These are phyloP conservation scores for Fraxinus paxiana DNA, from an alignment of 305 asterid genomes.

Conservation along the genomic window DNA sequence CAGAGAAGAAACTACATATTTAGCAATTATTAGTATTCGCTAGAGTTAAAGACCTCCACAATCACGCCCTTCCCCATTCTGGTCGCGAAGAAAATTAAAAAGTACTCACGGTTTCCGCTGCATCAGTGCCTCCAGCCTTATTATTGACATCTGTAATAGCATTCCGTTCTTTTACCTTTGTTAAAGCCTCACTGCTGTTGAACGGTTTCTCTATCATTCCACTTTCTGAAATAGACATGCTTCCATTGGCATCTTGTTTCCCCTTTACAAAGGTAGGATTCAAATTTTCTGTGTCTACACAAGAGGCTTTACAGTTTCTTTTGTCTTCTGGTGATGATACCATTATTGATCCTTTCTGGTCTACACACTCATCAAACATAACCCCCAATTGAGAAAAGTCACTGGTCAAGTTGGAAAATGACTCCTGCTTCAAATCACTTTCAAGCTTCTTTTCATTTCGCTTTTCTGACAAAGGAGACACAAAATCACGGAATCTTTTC, in stretches of 20 bases:
- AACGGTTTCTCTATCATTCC: slow-evolving; percentile 28
- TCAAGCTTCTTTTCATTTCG: slow-evolving; percentile 78
- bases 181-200: slow-evolving; percentile 21
- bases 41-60: not conserved
- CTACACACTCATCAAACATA: slow-evolving; percentile 56
- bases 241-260: slow-evolving; percentile 28
- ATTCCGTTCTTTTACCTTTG: slow-evolving; percentile 30
- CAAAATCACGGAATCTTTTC: slow-evolving; percentile 84
- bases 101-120: slow-evolving; percentile 45
- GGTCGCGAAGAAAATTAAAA: slow-evolving; percentile 15
- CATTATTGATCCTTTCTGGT: slow-evolving; percentile 30
- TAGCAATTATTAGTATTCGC: slow-evolving; percentile 1
- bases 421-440: slow-evolving; percentile 38
- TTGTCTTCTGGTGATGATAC: slow-evolving; percentile 34
- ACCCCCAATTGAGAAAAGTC: slow-evolving; percentile 63
- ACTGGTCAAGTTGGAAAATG: slow-evolving; percentile 46
- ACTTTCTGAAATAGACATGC: slow-evolving; percentile 30
- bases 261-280: slow-evolving; percentile 33
- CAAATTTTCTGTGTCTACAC: slow-evolving; percentile 58
- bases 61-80: slow-evolving; percentile 15
- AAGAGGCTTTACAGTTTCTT: slow-evolving; percentile 26
- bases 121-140: slow-evolving; percentile 28
- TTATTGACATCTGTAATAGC: slow-evolving; percentile 29
- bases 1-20: not conserved
- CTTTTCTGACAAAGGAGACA: slow-evolving; percentile 86